These are phyloP conservation scores for Penium margaritaceum DNA, from an alignment of 139 green algal species.

Conservation along the genomic window DNA sequence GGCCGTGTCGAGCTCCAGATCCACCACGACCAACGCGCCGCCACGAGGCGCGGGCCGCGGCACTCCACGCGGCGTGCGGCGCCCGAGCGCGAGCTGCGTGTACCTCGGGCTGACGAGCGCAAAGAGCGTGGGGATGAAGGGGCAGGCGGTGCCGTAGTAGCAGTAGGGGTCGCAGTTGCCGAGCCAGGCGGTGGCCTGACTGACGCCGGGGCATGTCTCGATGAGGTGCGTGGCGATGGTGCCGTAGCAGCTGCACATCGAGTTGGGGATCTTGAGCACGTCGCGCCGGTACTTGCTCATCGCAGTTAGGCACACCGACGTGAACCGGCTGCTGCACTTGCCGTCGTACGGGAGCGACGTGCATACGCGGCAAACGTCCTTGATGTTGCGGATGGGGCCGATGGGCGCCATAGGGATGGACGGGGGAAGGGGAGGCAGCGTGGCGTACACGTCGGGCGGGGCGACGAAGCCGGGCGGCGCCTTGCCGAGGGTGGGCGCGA, in stretches of 20 bases:
- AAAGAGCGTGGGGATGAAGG: background rate
- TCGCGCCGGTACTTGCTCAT: background rate
- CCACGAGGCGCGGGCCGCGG: background rate
- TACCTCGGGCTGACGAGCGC: background rate
- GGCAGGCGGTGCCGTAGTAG: slow-evolving; percentile 5
- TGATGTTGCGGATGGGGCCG: background rate
- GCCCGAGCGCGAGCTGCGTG: background rate
- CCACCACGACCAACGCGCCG: background rate
- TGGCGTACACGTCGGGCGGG: background rate
- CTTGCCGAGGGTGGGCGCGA: too few species aligned
- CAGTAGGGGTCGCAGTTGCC: slow-evolving; percentile 1
- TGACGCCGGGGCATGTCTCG: background rate
- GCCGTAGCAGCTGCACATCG: slow-evolving; percentile 10
- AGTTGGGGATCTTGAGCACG: background rate
- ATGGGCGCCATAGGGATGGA: background rate
- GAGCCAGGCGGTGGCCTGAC: background rate
- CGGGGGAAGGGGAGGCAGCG: background rate
- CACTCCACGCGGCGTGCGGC: background rate
- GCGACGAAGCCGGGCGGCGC: background rate
- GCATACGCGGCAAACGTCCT: slow-evolving; percentile 17
- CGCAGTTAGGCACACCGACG: background rate
- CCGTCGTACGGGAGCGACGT: background rate
- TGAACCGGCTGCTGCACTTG: background rate
- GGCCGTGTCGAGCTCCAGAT: background rate
- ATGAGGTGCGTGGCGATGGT: slow-evolving; percentile 1